Percentiles rank a stretch among this genome's conserved stretches.
Conservation (phyloP, 495 filamentous ascomycete genomes). For the Aspergillus affinis region DNA sequence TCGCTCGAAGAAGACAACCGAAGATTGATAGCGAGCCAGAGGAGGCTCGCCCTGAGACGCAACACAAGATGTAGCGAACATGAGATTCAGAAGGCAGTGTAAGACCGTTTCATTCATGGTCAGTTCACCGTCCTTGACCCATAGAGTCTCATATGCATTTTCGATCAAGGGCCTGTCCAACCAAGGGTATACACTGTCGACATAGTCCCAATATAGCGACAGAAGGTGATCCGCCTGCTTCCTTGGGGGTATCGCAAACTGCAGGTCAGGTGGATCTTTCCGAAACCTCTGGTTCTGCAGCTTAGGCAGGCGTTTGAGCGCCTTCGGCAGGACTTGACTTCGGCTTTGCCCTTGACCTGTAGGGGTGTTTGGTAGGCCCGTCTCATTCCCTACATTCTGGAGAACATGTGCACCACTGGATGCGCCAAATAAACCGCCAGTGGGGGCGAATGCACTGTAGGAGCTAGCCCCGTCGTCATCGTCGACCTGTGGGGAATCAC, state of each 20-base stretch:
- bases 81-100: slow-evolving; percentile 19
- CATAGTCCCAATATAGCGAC: neutral
- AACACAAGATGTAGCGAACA: slow-evolving; percentile 20
- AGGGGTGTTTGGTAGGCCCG: neutral
- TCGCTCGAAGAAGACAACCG: neutral
- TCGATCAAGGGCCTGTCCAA: neutral
- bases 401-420: neutral
- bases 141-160: neutral
- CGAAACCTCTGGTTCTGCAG: neutral
- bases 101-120: slow-evolving; percentile 19
- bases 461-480: neutral
- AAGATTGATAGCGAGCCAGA: slow-evolving; percentile 15
- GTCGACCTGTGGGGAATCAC: too few relatives aligned
- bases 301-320: neutral
- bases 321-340: neutral
- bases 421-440: neutral
- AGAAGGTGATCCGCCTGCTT: neutral
- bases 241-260: neutral
- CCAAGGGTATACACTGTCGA: neutral
- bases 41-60: slow-evolving; percentile 16
- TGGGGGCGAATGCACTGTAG: neutral
- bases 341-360: neutral
- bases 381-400: neutral
- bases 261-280: neutral
- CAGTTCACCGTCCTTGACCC: slow-evolving; percentile 1